These are phyloP conservation scores for Myriosclerotinia curreyana DNA, from an alignment of 2,329 filamentous ascomycete genomes.

Conservation along the genomic window DNA sequence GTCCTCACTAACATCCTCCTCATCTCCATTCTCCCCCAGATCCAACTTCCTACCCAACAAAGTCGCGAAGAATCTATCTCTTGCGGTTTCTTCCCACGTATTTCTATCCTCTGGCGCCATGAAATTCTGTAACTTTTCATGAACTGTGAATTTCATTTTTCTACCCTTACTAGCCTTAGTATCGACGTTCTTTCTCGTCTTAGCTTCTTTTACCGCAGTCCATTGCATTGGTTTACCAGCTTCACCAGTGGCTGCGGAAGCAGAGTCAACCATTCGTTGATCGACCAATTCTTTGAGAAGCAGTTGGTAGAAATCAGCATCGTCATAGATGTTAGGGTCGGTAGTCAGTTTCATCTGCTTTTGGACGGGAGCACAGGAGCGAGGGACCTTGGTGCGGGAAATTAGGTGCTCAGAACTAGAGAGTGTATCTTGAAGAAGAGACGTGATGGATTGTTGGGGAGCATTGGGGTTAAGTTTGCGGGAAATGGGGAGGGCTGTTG, in stretches of 20 bases:
- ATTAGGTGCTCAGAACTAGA: slow-evolving; percentile 63
- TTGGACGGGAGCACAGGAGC: slow-evolving; percentile 74
- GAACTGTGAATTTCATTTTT: slow-evolving; percentile 90
- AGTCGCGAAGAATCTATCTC: slow-evolving; percentile 73
- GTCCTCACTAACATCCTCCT: slow-evolving; percentile 50
- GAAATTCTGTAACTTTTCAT: slow-evolving; percentile 97
- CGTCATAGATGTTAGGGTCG: slow-evolving; percentile 74
- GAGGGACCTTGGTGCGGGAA: slow-evolving; percentile 65
- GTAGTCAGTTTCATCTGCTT: slow-evolving; percentile 55
- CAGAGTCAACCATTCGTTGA: slow-evolving; percentile 71
- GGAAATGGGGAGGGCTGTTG: slow-evolving; percentile 54
- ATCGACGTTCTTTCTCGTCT: slow-evolving; percentile 80
- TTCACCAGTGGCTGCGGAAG: slow-evolving; percentile 41
- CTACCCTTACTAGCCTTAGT: slow-evolving; percentile 93
- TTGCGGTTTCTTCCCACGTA: slow-evolving; percentile 74
- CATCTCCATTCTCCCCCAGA: slow-evolving; percentile 57
- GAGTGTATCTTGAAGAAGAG: slow-evolving; percentile 67
- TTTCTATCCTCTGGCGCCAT: slow-evolving; percentile 88
- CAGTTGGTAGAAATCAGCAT: slow-evolving; percentile 91
- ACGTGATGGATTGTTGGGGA: slow-evolving; percentile 60
- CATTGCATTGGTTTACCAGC: slow-evolving; percentile 49
- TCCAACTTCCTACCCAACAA: slow-evolving; percentile 68
- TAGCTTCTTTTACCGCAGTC: slow-evolving; percentile 70
- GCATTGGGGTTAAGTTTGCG: slow-evolving; percentile 54
- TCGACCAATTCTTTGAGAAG: slow-evolving; percentile 91